Evolutionary conservation across 2,329 filamentous ascomycete genomes (phyloP), one percentile per base, ranked within the genome.

Genomic region (Epichloe sibirici): DNA sequence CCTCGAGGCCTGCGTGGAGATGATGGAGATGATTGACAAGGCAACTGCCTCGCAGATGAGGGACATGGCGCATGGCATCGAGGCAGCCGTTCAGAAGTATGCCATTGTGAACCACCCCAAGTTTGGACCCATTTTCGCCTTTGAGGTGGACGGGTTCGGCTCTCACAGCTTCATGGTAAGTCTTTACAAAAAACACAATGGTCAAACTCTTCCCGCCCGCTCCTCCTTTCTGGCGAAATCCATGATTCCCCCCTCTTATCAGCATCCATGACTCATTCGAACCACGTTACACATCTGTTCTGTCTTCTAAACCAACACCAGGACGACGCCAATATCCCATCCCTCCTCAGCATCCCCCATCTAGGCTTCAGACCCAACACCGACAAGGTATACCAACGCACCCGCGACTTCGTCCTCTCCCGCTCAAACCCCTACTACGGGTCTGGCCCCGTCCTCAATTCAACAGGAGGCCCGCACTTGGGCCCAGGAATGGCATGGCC

Each of bases 401-500:
- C 87, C 0, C 78, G 87, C 56, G 79, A 78, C 57, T 90, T 90
- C 77, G 81, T 90, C 53, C 75, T 90, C 43, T 77, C 78, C 51
- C 66, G 74, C 1, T 82, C 81, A 0, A 91, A 91, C 60, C 87
- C 87, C 0, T 91, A 90, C 65, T 94, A 73, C 54, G 75, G 77
- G 69, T 70, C 69, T 21, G 77, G 77, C 0, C 74, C 74, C 3
- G 71, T 76, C 15, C 65, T 79, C 56, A 76, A 71, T 56, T 71
- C 72, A 31, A 71, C 75, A 0, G 77, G 77, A 12, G 75, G 76
- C 0, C 76, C 76, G 25, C 76, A 79, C 58, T 65, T 72, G 8
- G 74, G 76, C 0, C 77, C 89, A 2, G 77, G 83, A 54, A 83
- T 84, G 63, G 88, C 87, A 15, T 95, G 90, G 90, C 89, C 90